Evolutionary conservation across 257 asterid species (phyloP), one percentile per base, ranked within the genome.

Genomic region (Salvia hispanica): DNA sequence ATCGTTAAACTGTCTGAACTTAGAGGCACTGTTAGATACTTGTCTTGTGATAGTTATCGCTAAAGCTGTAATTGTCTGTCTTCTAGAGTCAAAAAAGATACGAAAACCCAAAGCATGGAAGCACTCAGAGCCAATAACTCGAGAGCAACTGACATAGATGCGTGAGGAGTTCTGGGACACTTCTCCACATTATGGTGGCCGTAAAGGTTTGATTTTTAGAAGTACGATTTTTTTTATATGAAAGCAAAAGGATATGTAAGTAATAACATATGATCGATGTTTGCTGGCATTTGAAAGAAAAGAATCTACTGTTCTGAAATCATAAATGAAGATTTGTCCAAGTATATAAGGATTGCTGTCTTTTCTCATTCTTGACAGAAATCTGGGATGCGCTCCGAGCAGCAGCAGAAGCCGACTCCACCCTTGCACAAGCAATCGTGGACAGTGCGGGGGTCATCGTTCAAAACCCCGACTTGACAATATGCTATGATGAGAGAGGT

Each of bases 301-400:
- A 18, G 21, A 18, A 18, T 1, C 21, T 18, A 18, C 21, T 18
- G 21, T 18, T 18, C 21, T 18, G 21, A 18, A 18, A 7, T 51
- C 18, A 51, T 6, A 16, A 2, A 18, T 34, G 31, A 21, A 18
- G 44, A 37, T 63, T 39, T 51, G 9, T 63, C 44, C 3, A 33
- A 18, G 6, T 21, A 28, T 46, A 48, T 21, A 10, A 21, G 39
- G 14, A 7, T 7, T 16, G 3, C 6, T 39, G 57, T 6, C 18
- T 47, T 44, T 59, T 62, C 13, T 48, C 15, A 33, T 40, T 52
- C 57, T 62, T 10, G 47, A 34, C 77, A 92, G 98, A 92, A 77
- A 92, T 92, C 39, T 90, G 98, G 98, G 98, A 90, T 77, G 97
- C 97, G 25, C 97, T 92, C 11, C 80, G 87, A 15, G 97, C 94